A percentile compares a stretch with the other conserved stretches of the same genome.
These are phyloP conservation scores for Microdochium nivale DNA, from an alignment of 2,329 filamentous ascomycete species.

Conservation along the genomic window DNA sequence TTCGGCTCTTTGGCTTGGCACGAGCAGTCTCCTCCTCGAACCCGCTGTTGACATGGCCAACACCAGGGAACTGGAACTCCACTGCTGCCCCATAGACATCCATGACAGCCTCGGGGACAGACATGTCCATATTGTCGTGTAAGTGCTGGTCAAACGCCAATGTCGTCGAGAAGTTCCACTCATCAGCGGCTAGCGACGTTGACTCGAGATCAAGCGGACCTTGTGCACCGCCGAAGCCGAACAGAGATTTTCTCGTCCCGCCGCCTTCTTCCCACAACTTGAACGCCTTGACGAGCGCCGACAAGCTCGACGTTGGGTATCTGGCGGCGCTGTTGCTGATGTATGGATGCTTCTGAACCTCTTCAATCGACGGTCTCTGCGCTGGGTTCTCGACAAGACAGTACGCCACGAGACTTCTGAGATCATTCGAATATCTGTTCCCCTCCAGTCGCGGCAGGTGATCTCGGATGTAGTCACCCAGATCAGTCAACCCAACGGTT, in stretches of 20 bases:
- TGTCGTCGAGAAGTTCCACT: slow-evolving; percentile 62
- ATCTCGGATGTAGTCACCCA: slow-evolving; percentile 48
- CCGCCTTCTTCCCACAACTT: slow-evolving; percentile 69
- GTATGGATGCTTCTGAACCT: slow-evolving; percentile 62
- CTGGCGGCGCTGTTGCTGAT: slow-evolving; percentile 52
- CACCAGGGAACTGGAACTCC: slow-evolving; percentile 44
- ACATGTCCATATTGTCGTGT: slow-evolving; percentile 37
- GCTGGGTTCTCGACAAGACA: slow-evolving; percentile 62
- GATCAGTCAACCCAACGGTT: slow-evolving; percentile 40
- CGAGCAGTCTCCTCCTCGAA: slow-evolving; percentile 43
- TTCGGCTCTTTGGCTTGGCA: slow-evolving; percentile 40
- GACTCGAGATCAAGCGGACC: slow-evolving; percentile 35
- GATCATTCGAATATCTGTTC: slow-evolving; percentile 57
- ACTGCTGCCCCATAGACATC: slow-evolving; percentile 52
- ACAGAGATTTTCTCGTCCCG: slow-evolving; percentile 59
- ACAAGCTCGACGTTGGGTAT: slow-evolving; percentile 56
- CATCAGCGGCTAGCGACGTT: slow-evolving; percentile 41
- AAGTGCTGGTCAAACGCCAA: slow-evolving; percentile 54
- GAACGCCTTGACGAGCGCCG: slow-evolving; percentile 62
- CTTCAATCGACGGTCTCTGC: slow-evolving; percentile 59
- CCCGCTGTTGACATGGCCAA: slow-evolving; percentile 13
- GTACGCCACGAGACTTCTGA: slow-evolving; percentile 64
- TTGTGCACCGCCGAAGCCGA: slow-evolving; percentile 50
- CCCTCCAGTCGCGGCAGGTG: slow-evolving; percentile 63
- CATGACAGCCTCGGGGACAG: slow-evolving; percentile 43